These are phyloP conservation scores for Daldinia grandis DNA, from an alignment of 495 filamentous ascomycete species.

Conservation along the genomic window DNA sequence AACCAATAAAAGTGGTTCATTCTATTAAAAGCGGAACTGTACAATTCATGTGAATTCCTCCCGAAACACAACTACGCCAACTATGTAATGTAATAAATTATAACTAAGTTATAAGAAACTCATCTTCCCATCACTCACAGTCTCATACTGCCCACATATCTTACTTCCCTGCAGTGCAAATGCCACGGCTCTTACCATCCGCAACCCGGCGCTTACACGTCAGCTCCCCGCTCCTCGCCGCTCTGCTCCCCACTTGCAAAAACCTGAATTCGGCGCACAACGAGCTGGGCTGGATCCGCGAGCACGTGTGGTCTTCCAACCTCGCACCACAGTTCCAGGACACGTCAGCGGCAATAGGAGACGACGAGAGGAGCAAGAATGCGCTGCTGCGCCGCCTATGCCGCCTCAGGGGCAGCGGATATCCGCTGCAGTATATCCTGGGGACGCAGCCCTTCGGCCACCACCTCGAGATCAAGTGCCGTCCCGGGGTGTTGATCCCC, in stretches of 20 bases:
- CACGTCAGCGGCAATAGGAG: neutral
- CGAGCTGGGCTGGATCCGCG: slow-evolving; percentile 87
- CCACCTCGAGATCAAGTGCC: slow-evolving; percentile 77
- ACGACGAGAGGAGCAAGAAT: neutral
- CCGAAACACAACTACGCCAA: too few relatives aligned
- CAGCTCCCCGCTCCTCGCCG: slow-evolving; percentile 67
- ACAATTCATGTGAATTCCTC: neutral
- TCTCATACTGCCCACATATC: neutral
- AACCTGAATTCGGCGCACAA: slow-evolving; percentile 70
- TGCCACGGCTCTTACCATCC: slow-evolving; percentile 77
- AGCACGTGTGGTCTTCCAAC: slow-evolving; percentile 56
- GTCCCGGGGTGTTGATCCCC: slow-evolving; percentile 82
- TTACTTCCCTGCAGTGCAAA: slow-evolving; percentile 45
- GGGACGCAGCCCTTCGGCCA: slow-evolving; percentile 90
- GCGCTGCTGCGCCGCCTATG: slow-evolving; percentile 56
- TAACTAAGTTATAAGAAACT: too few relatives aligned
- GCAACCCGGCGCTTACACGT: slow-evolving; percentile 65
- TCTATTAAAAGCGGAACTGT: neutral
- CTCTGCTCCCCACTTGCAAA: slow-evolving; percentile 75
- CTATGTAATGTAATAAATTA: too few relatives aligned
- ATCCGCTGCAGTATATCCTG: slow-evolving; percentile 89
- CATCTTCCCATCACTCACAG: neutral
- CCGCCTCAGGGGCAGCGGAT: slow-evolving; percentile 65
- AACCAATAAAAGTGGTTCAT: slow-evolving; percentile 1
- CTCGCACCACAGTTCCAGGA: neutral